These are phyloP conservation scores for Vairimorpha necatrix DNA, from an alignment of 371 early-diverging fungal genomes.

Conservation along the genomic window DNA sequence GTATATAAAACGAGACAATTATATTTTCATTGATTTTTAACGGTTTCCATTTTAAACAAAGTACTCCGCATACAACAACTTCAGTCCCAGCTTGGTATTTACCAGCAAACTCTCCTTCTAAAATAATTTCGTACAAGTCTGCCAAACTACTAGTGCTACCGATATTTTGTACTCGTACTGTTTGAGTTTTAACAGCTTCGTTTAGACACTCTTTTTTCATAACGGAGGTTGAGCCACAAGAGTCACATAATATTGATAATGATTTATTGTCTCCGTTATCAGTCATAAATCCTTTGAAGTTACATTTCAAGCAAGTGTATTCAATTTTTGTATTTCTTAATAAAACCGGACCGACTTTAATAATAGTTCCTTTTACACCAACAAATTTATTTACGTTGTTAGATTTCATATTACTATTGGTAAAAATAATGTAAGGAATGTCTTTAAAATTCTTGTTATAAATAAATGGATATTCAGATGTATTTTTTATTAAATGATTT, in stretches of 20 bases:
- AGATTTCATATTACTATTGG: constrained; percentile 20
- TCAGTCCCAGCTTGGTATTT: constrained; percentile 58
- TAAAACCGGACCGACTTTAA: constrained; percentile 48
- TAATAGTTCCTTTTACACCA: constrained; percentile 56
- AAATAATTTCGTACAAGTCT: constrained; percentile 52
- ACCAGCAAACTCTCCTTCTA: constrained; percentile 53
- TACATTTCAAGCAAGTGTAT: constrained; percentile 52
- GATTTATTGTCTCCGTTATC: constrained; percentile 12
- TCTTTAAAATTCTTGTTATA: constrained; percentile 13
- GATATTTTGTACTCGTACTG: constrained; percentile 58
- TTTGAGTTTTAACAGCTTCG: constrained; percentile 48
- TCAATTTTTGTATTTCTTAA: constrained; percentile 48
- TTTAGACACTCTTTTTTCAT: constrained; percentile 31
- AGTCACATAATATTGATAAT: constrained; percentile 36
- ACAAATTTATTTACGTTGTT: constrained; percentile 52
- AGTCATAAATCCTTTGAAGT: constrained; percentile 8
- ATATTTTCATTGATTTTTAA: constrained; percentile 48
- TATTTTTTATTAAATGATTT: constrained; percentile 39
- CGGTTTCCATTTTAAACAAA: constrained; percentile 46
- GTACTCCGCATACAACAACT: constrained; percentile 51
- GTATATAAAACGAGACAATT: constrained; percentile 43
- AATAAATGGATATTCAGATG: neutral
- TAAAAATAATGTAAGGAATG: constrained; percentile 53
- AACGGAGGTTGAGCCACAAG: constrained; percentile 48
- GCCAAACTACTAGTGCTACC: constrained; percentile 44